Percentiles rank a stretch among this genome's conserved stretches.
Evolutionary conservation across 140 eudicot genomes (phyloP).

Genomic region (Ambrosia hybrid): DNA sequence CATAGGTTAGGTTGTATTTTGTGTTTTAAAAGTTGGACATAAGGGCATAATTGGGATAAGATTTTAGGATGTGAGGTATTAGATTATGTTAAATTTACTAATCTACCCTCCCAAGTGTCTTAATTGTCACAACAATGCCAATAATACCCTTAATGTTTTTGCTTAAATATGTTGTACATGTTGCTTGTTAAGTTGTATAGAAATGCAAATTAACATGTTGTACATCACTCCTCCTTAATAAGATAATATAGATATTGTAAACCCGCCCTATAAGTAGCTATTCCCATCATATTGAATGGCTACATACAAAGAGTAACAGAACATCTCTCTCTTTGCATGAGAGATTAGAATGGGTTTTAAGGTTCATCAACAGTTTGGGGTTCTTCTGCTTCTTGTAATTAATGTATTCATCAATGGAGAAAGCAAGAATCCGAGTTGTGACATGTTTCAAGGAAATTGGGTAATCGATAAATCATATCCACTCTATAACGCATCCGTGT

Average conservation of each 20-base stretch:
- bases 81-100: too few relatives aligned
- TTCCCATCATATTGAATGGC: slow-evolving; percentile 20
- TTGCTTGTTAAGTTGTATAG: too few relatives aligned
- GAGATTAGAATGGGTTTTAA: slow-evolving; percentile 30
- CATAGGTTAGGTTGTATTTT: too few relatives aligned
- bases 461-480: slow-evolving; percentile 76
- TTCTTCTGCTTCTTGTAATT: slow-evolving; percentile 1
- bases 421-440: slow-evolving; percentile 27
- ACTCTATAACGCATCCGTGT: slow-evolving; percentile 44
- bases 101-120: too few relatives aligned
- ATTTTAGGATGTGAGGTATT: too few relatives aligned
- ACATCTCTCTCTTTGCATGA: slow-evolving; percentile 18
- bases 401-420: slow-evolving; percentile 19
- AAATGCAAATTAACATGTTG: too few relatives aligned
- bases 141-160: too few relatives aligned
- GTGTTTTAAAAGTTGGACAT: too few relatives aligned
- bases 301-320: slow-evolving; percentile 26
- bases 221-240: too few relatives aligned
- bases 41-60: too few relatives aligned
- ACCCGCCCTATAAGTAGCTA: slow-evolving; percentile 37
- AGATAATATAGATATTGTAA: neutral
- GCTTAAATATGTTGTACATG: too few relatives aligned
- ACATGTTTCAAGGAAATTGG: slow-evolving; percentile 76
- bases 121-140: too few relatives aligned
- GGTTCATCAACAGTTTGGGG: slow-evolving; percentile 13